Evolutionary conservation across 164 flowering plant species (phyloP), one percentile per base, ranked within the genome.

Genomic region (Kingdonia uniflora): DNA sequence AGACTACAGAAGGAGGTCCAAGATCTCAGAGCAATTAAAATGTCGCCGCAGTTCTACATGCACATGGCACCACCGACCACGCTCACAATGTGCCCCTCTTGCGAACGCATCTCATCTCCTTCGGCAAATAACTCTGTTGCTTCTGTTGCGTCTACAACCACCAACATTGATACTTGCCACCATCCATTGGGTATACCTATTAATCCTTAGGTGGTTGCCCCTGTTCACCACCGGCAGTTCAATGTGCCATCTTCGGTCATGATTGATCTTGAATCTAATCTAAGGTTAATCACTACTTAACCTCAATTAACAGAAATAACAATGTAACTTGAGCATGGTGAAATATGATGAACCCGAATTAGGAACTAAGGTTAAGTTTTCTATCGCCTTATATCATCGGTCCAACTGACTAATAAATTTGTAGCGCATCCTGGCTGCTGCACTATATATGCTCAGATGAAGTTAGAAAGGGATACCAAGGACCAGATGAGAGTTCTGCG

Each of bases 81-180:
- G 20, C 76, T 73, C 49, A 73, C 76, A 14, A 61, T 73, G 67
- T 73, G 76, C 57, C 76, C 76, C 19, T 73, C 76, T 5, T 73
- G 76, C 37, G 76, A 73, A 51, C 57, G 73, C 14, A 66, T 73
- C 15, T 63, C 70, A 3, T 49, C 66, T 17, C 29, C 55, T 12
- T n/a, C 54, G 4, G 11, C 35, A 15, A 38, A 55, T 14, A 49
- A 25, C 25, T 38, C 58, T 24, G 44, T 60, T 41, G 41, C 59
- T 2, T 16, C 56, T 2, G 11, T 54, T 6, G 20, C 55, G 3
- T 29, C 56, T 7, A 11, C 44, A 1, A 16, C 45, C 2, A 24
- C 22, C 10, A 25, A 14, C 16, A 24, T 19, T 20, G 25, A 50
- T 26, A 38, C 39, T 6, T 37, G 12, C 0, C 53, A 25, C 38